Evolutionary conservation across 805 yeast genomes (phyloP), one percentile per base, ranked within the genome.

Genomic region (Pichia gijzeniarum): DNA sequence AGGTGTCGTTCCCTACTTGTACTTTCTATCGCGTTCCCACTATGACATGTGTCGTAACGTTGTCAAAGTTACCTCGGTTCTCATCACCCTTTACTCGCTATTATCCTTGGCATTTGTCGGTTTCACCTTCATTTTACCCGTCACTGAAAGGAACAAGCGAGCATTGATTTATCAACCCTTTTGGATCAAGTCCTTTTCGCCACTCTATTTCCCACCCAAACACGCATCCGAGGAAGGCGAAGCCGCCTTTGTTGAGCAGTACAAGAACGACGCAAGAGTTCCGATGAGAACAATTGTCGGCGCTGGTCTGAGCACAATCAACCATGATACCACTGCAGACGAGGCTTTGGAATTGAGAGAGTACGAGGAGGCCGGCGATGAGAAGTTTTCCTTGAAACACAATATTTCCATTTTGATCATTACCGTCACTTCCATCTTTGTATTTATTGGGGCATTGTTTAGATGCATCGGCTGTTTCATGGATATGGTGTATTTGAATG

Each of bases 131-230:
- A 47, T 73, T 35, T 64, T 80, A 54, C 74, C 74, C 49, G 79
- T 87, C 18, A 76, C 85, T 6, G 48, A 65, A 30, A 65, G 63
- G 33, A 78, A 77, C 48, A 72, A 70, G 49, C 59, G 65, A 35
- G 68, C 80, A 33, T 71, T 75, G 53, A 57, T 75, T 40, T 83
- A 77, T 59, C 85, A 79, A 58, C 87, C 95, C 32, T 80, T 82
- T 74, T 85, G 93, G 93, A 79, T 85, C 56, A 79, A 80, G 59
- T 72, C 78, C 5, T 82, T 83, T 53, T 56, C 65, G 20, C 72
- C 80, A 16, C 64, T 68, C 41, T 85, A 84, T 62, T 84, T 71
- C 63, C 82, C 80, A 13, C 69, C 70, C 49, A 72, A 71, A 47
- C 70, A 71, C 42, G 78, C 87, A 1, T 67, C 73, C 8, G 64